Percentiles rank a stretch among this genome's conserved stretches.
Conservation (phyloP, 108 stramenopile species). For the Nannochloropsis oceanica region DNA sequence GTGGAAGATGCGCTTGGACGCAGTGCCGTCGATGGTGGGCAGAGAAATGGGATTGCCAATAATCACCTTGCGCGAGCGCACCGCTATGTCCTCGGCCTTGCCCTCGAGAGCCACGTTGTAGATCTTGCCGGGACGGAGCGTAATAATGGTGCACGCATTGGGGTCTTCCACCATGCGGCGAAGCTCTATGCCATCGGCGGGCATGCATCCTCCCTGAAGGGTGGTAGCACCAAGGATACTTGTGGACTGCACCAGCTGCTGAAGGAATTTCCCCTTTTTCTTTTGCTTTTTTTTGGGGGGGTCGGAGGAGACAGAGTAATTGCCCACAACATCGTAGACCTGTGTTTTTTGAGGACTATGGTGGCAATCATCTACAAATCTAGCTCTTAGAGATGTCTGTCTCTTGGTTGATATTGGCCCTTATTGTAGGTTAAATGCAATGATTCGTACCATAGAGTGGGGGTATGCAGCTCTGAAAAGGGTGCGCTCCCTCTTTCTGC, state of each 20-base stretch:
- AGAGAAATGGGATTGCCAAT: not conserved
- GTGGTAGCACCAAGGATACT: not conserved
- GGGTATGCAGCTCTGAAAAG: too few species aligned
- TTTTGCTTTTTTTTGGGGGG: too few species aligned
- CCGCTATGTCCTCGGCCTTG: not conserved
- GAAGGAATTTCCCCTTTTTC: not conserved
- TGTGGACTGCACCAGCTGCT: not conserved
- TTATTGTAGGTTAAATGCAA: too few species aligned
- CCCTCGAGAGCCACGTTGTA: not conserved
- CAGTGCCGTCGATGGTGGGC: not conserved
- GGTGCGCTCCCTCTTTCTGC: too few species aligned
- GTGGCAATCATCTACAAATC: too few species aligned
- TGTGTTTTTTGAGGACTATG: too few species aligned
- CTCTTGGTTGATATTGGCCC: too few species aligned
- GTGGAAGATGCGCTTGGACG: not conserved
- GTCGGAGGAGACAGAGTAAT: too few species aligned
- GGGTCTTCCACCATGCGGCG: not conserved
- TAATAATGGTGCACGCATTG: not conserved
- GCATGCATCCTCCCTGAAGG: not conserved
- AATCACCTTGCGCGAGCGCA: not conserved
- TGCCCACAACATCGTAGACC: too few species aligned
- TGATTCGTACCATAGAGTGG: too few species aligned
- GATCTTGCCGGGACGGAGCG: not conserved
- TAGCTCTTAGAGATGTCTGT: too few species aligned
- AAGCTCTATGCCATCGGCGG: not conserved